Evolutionary conservation across 106 monocot species (phyloP).

Genomic region (Phalaenopsis equestris): DNA sequence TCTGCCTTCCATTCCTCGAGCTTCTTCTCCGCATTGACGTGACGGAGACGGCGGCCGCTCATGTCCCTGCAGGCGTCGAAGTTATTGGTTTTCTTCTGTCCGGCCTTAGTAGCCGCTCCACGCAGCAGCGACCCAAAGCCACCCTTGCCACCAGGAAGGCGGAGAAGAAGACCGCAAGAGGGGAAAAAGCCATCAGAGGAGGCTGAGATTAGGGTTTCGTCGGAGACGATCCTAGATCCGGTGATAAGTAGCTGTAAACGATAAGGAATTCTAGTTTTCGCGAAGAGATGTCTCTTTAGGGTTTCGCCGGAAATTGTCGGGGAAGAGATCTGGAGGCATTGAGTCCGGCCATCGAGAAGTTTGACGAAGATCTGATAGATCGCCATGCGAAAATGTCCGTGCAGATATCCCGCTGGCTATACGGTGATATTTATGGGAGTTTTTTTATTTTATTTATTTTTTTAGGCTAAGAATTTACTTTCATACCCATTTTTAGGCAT

Average conservation of each 20-base stretch:
- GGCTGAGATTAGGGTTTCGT: constrained; percentile 42
- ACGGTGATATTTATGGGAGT: too few relatives aligned
- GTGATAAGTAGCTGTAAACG: constrained; percentile 51
- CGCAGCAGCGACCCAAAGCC: constrained; percentile 94
- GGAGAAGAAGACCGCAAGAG: constrained; percentile 60
- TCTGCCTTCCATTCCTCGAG: constrained; percentile 93
- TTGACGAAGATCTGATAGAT: constrained; percentile 69
- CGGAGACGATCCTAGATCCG: constrained; percentile 32
- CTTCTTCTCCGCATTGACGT: constrained; percentile 92
- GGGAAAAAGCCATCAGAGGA: constrained; percentile 39
- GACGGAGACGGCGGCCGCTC: constrained; percentile 85
- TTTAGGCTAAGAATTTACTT: too few relatives aligned
- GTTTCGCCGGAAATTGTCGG: constrained; percentile 49
- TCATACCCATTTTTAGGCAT: too few relatives aligned
- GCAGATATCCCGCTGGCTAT: too few relatives aligned
- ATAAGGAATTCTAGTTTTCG: constrained; percentile 33
- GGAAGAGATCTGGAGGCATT: constrained; percentile 55
- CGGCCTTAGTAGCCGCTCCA: constrained; percentile 93
- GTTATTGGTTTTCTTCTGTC: constrained; percentile 99
- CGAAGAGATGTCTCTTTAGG: constrained; percentile 27
- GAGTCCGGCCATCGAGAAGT: constrained; percentile 61
- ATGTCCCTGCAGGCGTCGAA: constrained; percentile 98
- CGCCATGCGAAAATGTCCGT: constrained; percentile 35
- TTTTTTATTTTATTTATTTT: too few relatives aligned
- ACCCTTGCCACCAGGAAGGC: constrained; percentile 89